These are phyloP conservation scores for Aphanomyces euteiches DNA, from an alignment of 352 stramenopile species.

Conservation along the genomic window DNA sequence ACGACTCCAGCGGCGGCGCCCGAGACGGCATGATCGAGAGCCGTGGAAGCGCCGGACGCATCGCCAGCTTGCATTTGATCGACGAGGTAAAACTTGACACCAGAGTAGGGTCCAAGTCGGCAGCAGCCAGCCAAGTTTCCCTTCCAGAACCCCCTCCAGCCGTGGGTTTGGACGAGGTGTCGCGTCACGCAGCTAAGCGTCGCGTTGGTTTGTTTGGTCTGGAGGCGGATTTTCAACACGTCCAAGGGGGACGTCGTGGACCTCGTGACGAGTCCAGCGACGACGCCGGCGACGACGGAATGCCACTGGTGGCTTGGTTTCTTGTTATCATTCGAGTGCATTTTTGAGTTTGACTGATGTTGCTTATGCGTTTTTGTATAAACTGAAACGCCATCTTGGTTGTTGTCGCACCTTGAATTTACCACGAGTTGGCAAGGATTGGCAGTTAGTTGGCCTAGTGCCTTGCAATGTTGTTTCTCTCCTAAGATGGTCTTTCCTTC, in stretches of 20 bases:
- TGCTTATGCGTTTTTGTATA: constrained; percentile 49
- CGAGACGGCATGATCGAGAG: constrained; percentile 51
- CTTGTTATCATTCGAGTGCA: neutral
- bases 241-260: constrained; percentile 77
- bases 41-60: constrained; percentile 36
- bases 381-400: neutral
- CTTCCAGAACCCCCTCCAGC: constrained; percentile 71
- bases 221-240: constrained; percentile 81
- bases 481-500: neutral
- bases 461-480: neutral
- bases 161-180: constrained; percentile 54
- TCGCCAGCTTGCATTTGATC: constrained; percentile 52
- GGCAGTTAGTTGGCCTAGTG: neutral
- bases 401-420: neutral
- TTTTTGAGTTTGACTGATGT: neutral
- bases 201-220: constrained; percentile 45
- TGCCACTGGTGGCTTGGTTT: constrained; percentile 23
- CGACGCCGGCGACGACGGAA: constrained; percentile 62
- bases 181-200: neutral
- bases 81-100: constrained; percentile 77
- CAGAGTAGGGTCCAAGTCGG: constrained; percentile 68
- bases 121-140: constrained; percentile 73
- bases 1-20: constrained; percentile 57
- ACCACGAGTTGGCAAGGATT: neutral
- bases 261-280: constrained; percentile 73